Base-by-base conservation (phyloP, 2,329 filamentous ascomycete genomes). In the Colletotrichum abscissum region DNA sequence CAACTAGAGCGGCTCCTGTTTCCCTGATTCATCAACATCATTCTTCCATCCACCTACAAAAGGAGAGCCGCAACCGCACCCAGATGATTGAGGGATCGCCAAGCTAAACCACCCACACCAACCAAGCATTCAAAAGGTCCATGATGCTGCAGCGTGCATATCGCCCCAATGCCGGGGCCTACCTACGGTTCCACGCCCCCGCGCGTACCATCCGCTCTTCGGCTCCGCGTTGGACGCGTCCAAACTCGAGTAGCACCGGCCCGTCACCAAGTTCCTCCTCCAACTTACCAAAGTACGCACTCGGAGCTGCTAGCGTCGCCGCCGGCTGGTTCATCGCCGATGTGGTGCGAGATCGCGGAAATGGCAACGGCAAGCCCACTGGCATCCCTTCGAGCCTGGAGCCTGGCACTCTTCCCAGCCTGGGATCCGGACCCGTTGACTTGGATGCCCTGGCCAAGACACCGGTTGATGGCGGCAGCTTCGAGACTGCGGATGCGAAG, bases 401-500 rank as follows among this genome's bases (percentile, higher is more conserved):
- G 42, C 19, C 42, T 49, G 56, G 22, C 19, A n/a, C n/a, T 22
- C 64, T 73, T n/a, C 70, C 70, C 26, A 63, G 26, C 14, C 49
- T 73, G 19, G 56, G 35, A 22, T n/a, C 67, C 22, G 56, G 62
- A 7, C 60, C 70, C n/a, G 67, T 66, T 33, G 67, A 70, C 35
- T 24, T 73, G 14, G 67, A 57, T 46, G 56, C 56, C 35, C 35
- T 73, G 14, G 60, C 49, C 46, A 22, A 70, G 26, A 54, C 70
- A 16, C 67, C 70, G 2, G 70, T 73, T 14, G 67, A 62, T 1
- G 30, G 19, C 28, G 70, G 70, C 60, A 70, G 67, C 54, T 76
- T 83, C 4, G 69, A 78, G 2, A 77, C 77, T 4, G 80, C 81
- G 19, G 77, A 83, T 33, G 75, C 73, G 12, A 80, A 77, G 67